Base-by-base conservation (phyloP, 257 asterid species). In the Penstemon barbatus region DNA sequence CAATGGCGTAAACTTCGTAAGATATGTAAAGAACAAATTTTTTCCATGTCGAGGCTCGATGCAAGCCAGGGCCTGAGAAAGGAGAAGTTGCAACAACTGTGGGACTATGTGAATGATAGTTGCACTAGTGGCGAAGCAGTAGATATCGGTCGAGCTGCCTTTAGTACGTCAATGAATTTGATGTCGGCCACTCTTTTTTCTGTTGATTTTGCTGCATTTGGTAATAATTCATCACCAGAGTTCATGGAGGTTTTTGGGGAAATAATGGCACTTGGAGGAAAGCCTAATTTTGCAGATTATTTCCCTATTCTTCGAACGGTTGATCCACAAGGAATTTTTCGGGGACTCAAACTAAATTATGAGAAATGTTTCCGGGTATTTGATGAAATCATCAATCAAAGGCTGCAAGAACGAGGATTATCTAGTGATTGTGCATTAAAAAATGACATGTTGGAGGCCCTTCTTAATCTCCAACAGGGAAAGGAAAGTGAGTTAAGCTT, bases 61-160 rank as follows among this genome's bases (percentile, higher is more conserved):
- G 75, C 71, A 0, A 69, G 67, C 39, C 51, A 64, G 62, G 68
- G 4, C 25, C 75, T 70, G 46, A 70, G 75, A 3, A 61, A 39
- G 10, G 67, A 63, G 37, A 75, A 75, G 69, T 4, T 75, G 52
- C 48, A 57, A 36, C 63, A 57, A 36, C 33, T 75, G 42, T 45
- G 53, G 10, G 65, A 75, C 6, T 53, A 65, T 53, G 45, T 75
- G 40, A 43, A 3, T 6, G 15, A 40, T 0, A 58, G 76, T 11
- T 64, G 69, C 58, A 4, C 4, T 3, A 6, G 7, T 9, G 33
- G 63, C 18, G 41, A 65, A 18, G 36, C 58, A 2, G 46, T 75
- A 33, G 41, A 70, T 7, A 50, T 75, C 41, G 76, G 76, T 12
- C 7, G 12, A 71, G 65, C 69, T 50, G 76, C 69, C 15, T 70